These are phyloP conservation scores for Tricharina praecox DNA, from an alignment of 495 filamentous ascomycete genomes.

Conservation along the genomic window DNA sequence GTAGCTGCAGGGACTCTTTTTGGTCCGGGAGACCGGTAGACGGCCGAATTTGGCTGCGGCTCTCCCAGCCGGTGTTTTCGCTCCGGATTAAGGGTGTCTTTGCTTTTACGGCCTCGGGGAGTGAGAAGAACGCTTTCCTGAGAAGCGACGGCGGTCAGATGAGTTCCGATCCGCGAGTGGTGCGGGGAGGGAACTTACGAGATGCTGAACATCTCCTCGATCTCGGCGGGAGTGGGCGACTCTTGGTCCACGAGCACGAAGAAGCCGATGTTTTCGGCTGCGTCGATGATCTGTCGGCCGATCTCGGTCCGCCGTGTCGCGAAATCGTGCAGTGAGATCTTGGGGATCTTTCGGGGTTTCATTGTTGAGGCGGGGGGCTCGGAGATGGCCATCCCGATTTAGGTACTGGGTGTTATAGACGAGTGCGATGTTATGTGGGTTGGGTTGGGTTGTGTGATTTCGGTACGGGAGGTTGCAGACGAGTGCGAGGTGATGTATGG, in stretches of 20 bases:
- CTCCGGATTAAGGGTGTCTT: slow-evolving; percentile 35
- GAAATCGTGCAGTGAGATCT: slow-evolving; percentile 43
- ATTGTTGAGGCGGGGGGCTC: slow-evolving; percentile 28
- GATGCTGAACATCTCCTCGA: slow-evolving; percentile 37
- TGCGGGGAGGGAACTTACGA: slow-evolving; percentile 19
- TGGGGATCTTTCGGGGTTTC: slow-evolving; percentile 35
- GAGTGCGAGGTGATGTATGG: too few relatives aligned
- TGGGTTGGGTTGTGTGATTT: too few relatives aligned
- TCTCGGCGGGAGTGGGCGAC: slow-evolving; percentile 31
- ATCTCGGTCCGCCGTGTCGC: slow-evolving; percentile 37
- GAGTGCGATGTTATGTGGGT: too few relatives aligned
- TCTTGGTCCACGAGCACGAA: slow-evolving; percentile 43
- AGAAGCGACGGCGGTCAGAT: not conserved
- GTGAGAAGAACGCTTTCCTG: slow-evolving; percentile 36
- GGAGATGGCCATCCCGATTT: slow-evolving; percentile 15
- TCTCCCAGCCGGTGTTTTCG: slow-evolving; percentile 49
- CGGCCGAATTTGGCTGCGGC: slow-evolving; percentile 42
- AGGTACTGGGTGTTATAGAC: too few relatives aligned
- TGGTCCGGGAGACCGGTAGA: slow-evolving; percentile 43
- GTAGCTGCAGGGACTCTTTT: slow-evolving; percentile 48
- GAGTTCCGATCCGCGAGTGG: not conserved
- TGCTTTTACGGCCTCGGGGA: slow-evolving; percentile 37
- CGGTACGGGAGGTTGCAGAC: too few relatives aligned
- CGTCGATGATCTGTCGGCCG: slow-evolving; percentile 36
- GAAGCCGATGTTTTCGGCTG: slow-evolving; percentile 47